Base-by-base conservation (phyloP, 192 early-diverging fungal genomes). In the Jimgerdemannia flammicorona region DNA sequence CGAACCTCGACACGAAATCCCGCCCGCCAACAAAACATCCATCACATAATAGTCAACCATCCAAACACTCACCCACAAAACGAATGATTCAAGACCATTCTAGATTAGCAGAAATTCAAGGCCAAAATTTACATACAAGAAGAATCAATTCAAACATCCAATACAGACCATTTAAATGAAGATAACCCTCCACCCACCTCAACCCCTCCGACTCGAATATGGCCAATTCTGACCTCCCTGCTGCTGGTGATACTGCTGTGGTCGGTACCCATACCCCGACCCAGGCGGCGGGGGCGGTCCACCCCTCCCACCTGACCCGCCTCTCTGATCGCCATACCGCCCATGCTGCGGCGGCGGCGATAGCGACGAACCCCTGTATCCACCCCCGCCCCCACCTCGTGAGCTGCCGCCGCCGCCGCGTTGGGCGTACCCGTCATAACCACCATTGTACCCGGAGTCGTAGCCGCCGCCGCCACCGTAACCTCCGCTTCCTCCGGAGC, bases 361-460 rank as follows among this genome's bases (percentile, higher is more conserved):
- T 72, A 66, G 9, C 78, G 80, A n/a, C 77, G 70, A 20, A 79
- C 72, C 4, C 43, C 74, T 74, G 10, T 75, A 69, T 40, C 71
- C 74, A 79, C 72, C 4, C 43, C 74, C 74, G 10, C 72, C 63
- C 40, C 71, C 74, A 64, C 74, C 66, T 29, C 81, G 79, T 10
- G 74, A 68, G 43, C 73, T 71, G 9, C 74, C 77, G 44, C 77
- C 69, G 74, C 77, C 67, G 41, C 80, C 80, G 39, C 82, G 73
- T 43, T 79, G 78, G 41, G 73, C 63, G 18, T 72, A 67, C 19
- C 79, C 77, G 42, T 79, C 78, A 65, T 72, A 64, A 11, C 79
- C 76, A 71, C 70, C 78, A 70, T 43, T 77, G 81, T 74, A 78
- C 40, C 80, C 80, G 70, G 79, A 74, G 20, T 84, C 54, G 42